Conservation (phyloP, 2,329 filamentous ascomycete species). For the Cladophialophora exuberans region DNA sequence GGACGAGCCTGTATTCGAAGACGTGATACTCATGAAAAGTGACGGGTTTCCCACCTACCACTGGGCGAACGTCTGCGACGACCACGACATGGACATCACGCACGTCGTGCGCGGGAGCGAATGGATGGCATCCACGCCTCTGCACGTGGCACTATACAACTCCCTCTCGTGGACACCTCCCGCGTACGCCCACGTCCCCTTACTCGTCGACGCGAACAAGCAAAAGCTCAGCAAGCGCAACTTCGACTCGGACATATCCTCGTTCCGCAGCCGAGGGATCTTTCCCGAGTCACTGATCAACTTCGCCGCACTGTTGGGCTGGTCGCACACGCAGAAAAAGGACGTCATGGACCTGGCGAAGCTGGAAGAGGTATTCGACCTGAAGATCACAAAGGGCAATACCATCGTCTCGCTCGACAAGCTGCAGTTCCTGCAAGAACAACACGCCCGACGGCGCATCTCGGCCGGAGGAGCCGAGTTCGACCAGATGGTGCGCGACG, state of each 20-base stretch:
- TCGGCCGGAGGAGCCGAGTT: conserved; percentile 48
- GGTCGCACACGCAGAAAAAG: conserved; percentile 70
- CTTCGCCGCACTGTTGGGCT: conserved; percentile 83
- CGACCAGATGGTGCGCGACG: conserved; percentile 42
- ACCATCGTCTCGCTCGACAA: conserved; percentile 81
- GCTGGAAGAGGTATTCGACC: conserved; percentile 72
- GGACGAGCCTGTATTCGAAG: conserved; percentile 63
- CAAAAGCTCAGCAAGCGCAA: conserved; percentile 89
- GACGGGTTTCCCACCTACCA: conserved; percentile 96
- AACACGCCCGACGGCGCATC: conserved; percentile 61
- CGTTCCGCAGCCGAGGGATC: conserved; percentile 60
- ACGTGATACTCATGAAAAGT: conserved; percentile 87
- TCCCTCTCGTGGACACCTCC: conserved; percentile 76
- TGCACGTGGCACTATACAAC: conserved; percentile 73
- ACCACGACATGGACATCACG: conserved; percentile 92
- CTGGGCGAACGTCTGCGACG: conserved; percentile 94
- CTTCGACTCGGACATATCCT: conserved; percentile 63
- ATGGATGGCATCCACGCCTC: conserved; percentile 94
- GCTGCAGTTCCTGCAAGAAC: conserved; percentile 75
- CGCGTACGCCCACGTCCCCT: conserved; percentile 77
- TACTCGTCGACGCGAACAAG: conserved; percentile 69
- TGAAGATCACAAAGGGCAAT: conserved; percentile 90
- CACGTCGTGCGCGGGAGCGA: conserved; percentile 93
- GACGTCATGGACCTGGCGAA: conserved; percentile 73
- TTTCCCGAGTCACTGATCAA: conserved; percentile 71